phyloP scores from a whole-genome alignment of 2,329 filamentous ascomycete genomes.

The Ceratocystiopsis sp. region DNA sequence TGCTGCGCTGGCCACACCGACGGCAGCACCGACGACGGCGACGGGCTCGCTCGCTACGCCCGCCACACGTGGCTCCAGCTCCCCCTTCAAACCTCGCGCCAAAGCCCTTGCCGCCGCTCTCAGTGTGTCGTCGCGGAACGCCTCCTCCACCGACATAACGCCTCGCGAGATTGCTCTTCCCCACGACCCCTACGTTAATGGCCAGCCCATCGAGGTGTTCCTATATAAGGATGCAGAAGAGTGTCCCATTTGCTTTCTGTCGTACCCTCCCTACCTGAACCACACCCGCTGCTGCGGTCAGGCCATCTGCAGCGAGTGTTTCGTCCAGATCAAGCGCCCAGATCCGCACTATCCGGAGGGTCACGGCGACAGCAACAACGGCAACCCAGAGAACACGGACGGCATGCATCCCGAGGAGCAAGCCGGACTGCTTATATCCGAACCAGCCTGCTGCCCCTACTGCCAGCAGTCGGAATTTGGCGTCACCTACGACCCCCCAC shows the following conservation, averaged over 20 bases:
- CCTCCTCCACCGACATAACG: conserved; percentile 51
- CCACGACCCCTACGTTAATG: conserved; percentile 75
- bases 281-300: conserved; percentile 91
- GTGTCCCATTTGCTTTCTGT: conserved; percentile 92
- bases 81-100: conserved; percentile 63
- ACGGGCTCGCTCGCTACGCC: too few species aligned
- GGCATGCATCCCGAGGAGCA: conserved; percentile 26
- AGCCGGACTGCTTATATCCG: conserved; percentile 61
- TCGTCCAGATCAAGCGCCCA: conserved; percentile 92
- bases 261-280: conserved; percentile 89
- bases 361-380: conserved; percentile 29
- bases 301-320: conserved; percentile 93
- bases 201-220: conserved; percentile 82
- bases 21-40: conserved; percentile 26
- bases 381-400: conserved; percentile 13
- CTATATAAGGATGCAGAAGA: conserved; percentile 83
- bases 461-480: conserved; percentile 92
- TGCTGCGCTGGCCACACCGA: conserved; percentile 36
- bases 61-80: conserved; percentile 22
- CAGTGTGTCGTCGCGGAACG: conserved; percentile 55
- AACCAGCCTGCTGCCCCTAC: conserved; percentile 84
- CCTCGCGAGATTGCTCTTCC: conserved; percentile 69
- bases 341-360: conserved; percentile 84
- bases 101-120: conserved; percentile 78
- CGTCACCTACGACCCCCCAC: conserved; percentile 81